Evolutionary conservation across 441 rosid genomes (phyloP), one percentile per base, ranked within the genome.

Genomic region (Corymbia calophylla): DNA sequence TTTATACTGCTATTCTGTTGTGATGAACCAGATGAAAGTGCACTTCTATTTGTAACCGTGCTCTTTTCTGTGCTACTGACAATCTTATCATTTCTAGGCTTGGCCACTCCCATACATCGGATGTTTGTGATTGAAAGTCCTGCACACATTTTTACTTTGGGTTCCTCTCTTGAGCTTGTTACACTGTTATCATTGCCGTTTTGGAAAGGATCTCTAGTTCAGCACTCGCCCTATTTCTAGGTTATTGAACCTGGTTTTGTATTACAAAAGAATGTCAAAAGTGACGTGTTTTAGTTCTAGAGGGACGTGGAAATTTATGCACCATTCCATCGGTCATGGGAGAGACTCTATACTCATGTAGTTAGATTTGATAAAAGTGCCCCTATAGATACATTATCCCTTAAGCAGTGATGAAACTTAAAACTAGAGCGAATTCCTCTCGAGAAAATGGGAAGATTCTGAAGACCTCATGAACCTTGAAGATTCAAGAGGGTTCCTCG

Each of bases 11-110:
- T n/a, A 2, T 18, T 35, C 25, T 8, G 6, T 18, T 32, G 47
- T 35, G 80, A 68, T 62, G 35, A 13, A 62, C 32, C 18, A 2
- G 32, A 62, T 62, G 4, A 62, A 29, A 62, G 68, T 62, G 5
- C 9, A 62, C 70, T 13, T 29, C 0, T 62, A 62, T 62, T 14
- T 62, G 5, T 62, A 2, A 29, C 18, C 0, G 1, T 16, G 73
- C 23, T 32, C 4, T 8, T 5, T 32, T 68, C 4, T 17, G 18
- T 6, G 4, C 32, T 29, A 14, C 18, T 14, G 13, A 62, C 68
- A 1, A 6, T 29, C 32, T 62, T 6, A 29, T 29, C 0, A 29
- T 29, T 13, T 62, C 2, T 62, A 29, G 70, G 70, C 3, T 7
- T 12, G 12, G 58, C 25, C 25, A 55, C 58, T 18, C 56, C 55